Evolutionary conservation across 1,139 yeast species (phyloP).

Genomic region (Saccharomyces pastorianus): DNA sequence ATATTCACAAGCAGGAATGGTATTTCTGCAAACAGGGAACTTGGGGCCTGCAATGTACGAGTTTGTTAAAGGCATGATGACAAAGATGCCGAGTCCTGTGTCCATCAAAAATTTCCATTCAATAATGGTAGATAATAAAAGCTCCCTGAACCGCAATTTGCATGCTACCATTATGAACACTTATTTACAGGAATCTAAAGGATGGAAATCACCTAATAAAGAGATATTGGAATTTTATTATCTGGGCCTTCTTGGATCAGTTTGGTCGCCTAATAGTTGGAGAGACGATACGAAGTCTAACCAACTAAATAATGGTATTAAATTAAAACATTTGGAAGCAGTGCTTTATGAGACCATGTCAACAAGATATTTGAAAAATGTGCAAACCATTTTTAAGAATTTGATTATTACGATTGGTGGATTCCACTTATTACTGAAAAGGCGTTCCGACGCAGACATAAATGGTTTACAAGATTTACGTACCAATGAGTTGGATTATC

Average conservation of each 20-base stretch:
- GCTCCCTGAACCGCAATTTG: constrained; percentile 17
- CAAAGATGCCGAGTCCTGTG: constrained; percentile 40
- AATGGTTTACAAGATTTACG: constrained; percentile 7
- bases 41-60: constrained; percentile 40
- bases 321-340: constrained; percentile 15
- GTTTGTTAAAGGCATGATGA: constrained; percentile 50
- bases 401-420: constrained; percentile 25
- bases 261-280: constrained; percentile 24
- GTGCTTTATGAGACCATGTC: constrained; percentile 23
- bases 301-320: constrained; percentile 12
- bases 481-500: constrained; percentile 10
- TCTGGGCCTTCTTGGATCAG: constrained; percentile 24
- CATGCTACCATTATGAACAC: constrained; percentile 12
- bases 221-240: constrained; percentile 30
- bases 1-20: constrained; percentile 52
- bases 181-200: constrained; percentile 16
- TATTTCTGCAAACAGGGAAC: constrained; percentile 38
- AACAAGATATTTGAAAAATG: constrained; percentile 24
- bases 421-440: constrained; percentile 19
- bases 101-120: constrained; percentile 20
- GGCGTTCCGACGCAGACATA: constrained; percentile 3
- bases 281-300: constrained; percentile 10
- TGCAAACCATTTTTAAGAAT: constrained; percentile 23
- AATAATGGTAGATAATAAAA: constrained; percentile 17
- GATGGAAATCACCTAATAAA: constrained; percentile 22